Percentiles rank a stretch among this genome's conserved stretches.
These are phyloP conservation scores for Yamadazyma blattariae DNA, from an alignment of 1,139 yeast species.

Conservation along the genomic window DNA sequence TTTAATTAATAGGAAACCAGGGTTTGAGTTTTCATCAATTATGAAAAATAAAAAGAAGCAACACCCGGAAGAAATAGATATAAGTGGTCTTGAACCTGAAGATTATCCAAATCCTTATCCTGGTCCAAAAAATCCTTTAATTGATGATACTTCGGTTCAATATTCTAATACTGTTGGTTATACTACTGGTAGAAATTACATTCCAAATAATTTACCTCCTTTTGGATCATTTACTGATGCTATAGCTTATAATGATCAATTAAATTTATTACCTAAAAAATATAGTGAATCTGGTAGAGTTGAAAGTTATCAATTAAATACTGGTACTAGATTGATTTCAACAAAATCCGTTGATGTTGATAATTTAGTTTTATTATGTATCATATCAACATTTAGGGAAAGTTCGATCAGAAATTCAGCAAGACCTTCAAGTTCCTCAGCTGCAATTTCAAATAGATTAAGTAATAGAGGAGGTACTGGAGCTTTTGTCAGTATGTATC, in stretches of 20 bases:
- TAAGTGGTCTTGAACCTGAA: conserved; percentile 8
- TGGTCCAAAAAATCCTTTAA: conserved; percentile 20
- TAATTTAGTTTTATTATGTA: conserved; percentile 28
- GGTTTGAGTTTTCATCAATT: conserved; percentile 25
- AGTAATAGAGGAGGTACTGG: conserved; percentile 7
- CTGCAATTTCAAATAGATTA: conserved; percentile 10
- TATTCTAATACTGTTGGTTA: conserved; percentile 8
- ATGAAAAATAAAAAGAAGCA: conserved; percentile 17
- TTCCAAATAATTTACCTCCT: conserved; percentile 38
- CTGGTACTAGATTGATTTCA: conserved; percentile 17
- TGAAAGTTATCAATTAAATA: conserved; percentile 30
- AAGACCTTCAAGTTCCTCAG: conserved; percentile 13
- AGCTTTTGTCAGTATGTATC: not conserved
- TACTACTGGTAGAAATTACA: conserved; percentile 15
- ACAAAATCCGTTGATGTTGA: conserved; percentile 34
- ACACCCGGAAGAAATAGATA: conserved; percentile 5
- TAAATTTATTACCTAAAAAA: conserved; percentile 29
- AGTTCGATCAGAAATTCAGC: conserved; percentile 25
- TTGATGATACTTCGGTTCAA: conserved; percentile 11
- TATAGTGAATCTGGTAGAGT: conserved; percentile 33
- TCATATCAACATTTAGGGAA: conserved; percentile 34
- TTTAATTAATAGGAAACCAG: conserved; percentile 28
- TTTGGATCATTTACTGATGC: conserved; percentile 38
- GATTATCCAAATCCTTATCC: conserved; percentile 33
- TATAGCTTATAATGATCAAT: conserved; percentile 17